Evolutionary conservation across 805 yeast species (phyloP), one percentile per base, ranked within the genome.

Genomic region (Candida insectorum): DNA sequence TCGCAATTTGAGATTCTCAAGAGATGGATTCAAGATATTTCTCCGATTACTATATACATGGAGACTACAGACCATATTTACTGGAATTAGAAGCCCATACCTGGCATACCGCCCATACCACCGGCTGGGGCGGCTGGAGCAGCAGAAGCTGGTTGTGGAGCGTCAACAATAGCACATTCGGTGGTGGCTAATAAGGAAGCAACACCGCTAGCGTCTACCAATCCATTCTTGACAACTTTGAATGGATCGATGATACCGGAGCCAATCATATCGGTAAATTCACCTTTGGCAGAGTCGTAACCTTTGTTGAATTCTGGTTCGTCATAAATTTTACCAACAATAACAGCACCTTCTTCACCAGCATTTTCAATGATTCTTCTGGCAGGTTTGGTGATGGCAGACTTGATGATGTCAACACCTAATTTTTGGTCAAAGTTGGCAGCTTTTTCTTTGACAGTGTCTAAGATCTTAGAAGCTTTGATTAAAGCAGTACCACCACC

Each of bases 401-500:
- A 73, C 68, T 79, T 81, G 67, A 93, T 89, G 65, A 88, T 86
- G 48, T 85, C 85, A 45, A 93, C 94, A 68, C 98, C 98, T 47
- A 91, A 77, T 68, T 85, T 85, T 69, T 89, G 96, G 71, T 93
- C 97, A 56, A 93, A 93, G 79, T 93, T 93, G 19, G 44, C 58
- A 29, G 70, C 69, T 22, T 73, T 83, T 43, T 85, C 76, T 62
- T 79, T 72, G 44, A 85, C 79, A 15, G 62, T 70, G 45, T 79
- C 87, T 53, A 93, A 75, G 43, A 80, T 62, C 51, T 78, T 73
- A 34, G 94, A 77, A 32, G 97, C 97, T 77, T 93, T 93, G 55
- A 87, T 75, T 57, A 93, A 75, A 38, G 98, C 98, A 48, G 97
- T 87, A 69, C 98, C 98, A 63, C 98, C 98, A 71, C 98, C 98